Conservation (phyloP, 208 protist species). For the Herpetomonas muscarum region DNA sequence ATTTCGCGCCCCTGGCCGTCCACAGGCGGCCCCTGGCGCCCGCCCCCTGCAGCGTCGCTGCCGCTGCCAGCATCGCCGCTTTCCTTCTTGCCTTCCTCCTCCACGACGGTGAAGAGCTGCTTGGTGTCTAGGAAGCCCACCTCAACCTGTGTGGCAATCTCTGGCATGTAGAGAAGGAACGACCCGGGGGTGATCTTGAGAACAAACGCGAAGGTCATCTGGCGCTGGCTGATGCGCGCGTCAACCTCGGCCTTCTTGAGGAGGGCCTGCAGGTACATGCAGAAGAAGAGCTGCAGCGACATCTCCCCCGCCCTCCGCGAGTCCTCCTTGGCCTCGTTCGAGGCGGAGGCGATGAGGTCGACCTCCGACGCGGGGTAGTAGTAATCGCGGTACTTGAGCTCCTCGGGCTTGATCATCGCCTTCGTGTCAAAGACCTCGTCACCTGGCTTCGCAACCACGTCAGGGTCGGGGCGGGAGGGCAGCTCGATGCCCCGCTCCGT, state of each 20-base stretch:
- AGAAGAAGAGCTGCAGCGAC: slow-evolving; percentile 67
- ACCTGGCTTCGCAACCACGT: slow-evolving; percentile 10
- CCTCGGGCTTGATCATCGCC: slow-evolving; percentile 33
- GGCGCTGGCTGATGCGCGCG: slow-evolving; percentile 10
- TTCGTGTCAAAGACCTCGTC: slow-evolving; percentile 17
- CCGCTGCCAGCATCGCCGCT: background rate
- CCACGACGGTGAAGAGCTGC: slow-evolving; percentile 27
- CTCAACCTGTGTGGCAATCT: slow-evolving; percentile 49
- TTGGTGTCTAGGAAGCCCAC: slow-evolving; percentile 43
- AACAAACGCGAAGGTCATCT: slow-evolving; percentile 16
- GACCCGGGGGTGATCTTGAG: slow-evolving; percentile 20
- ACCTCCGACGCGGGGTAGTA: slow-evolving; percentile 56
- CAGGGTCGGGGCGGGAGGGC: slow-evolving; percentile 11
- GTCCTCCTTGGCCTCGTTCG: slow-evolving; percentile 51
- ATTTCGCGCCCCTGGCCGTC: slow-evolving; percentile 4
- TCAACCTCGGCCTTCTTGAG: slow-evolving; percentile 20
- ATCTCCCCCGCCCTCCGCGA: slow-evolving; percentile 47
- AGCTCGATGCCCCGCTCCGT: slow-evolving; percentile 20
- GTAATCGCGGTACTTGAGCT: slow-evolving; percentile 27
- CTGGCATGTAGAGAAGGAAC: slow-evolving; percentile 32
- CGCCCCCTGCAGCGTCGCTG: background rate
- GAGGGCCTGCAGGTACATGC: slow-evolving; percentile 68
- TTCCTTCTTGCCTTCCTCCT: slow-evolving; percentile 4
- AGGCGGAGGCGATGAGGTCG: slow-evolving; percentile 40
- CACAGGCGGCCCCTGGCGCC: background rate